Percentiles rank a stretch among this genome's conserved stretches.
phyloP scores from a whole-genome alignment of 2,329 filamentous ascomycete species.

The Cladosporium oxysporum region DNA sequence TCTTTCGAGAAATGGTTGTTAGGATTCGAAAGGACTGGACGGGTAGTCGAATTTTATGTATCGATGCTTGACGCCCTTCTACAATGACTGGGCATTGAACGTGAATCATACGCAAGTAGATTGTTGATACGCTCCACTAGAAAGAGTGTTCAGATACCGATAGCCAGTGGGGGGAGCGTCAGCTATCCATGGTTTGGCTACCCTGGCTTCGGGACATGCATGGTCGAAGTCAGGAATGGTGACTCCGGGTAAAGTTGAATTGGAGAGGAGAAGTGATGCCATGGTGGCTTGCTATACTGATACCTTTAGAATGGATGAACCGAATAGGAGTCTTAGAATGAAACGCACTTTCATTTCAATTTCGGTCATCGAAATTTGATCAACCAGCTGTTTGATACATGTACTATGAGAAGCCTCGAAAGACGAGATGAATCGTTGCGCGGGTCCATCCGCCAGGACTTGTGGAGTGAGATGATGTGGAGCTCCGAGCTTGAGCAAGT shows the following conservation, averaged over 20 bases:
- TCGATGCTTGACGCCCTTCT: background rate
- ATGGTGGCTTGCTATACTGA: background rate
- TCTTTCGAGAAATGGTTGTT: background rate
- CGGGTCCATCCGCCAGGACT: background rate
- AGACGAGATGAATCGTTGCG: background rate
- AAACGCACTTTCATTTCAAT: background rate
- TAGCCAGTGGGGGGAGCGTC: background rate
- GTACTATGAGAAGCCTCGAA: background rate
- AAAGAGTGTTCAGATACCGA: background rate
- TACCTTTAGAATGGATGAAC: background rate
- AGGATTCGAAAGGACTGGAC: background rate
- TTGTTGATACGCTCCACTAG: background rate
- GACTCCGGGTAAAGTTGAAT: background rate
- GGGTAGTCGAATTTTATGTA: background rate
- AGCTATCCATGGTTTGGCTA: background rate
- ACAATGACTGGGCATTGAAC: background rate
- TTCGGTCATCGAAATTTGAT: background rate
- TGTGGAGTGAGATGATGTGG: background rate
- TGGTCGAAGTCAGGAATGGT: background rate
- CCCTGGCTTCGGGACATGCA: background rate
- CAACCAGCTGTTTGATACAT: too few species aligned
- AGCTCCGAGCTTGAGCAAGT: slow-evolving; percentile 13
- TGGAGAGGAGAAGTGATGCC: background rate
- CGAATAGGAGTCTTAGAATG: background rate
- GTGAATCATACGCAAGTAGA: background rate